Evolutionary conservation across 345 rosid species (phyloP).

Genomic region (Triadica sebifera): DNA sequence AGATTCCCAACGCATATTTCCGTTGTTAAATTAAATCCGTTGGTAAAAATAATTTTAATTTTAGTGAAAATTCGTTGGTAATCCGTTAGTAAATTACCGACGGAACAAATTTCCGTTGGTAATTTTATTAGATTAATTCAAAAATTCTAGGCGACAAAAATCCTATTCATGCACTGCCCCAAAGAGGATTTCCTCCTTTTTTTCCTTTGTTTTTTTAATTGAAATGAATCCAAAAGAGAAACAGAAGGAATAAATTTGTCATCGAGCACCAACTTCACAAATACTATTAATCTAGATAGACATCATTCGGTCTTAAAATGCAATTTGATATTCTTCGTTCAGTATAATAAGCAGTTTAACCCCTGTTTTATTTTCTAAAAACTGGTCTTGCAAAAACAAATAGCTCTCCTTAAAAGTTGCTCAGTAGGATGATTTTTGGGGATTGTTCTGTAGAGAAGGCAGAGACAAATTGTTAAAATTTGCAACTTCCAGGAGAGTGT

Average conservation of each 20-base stretch:
- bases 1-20: no score
- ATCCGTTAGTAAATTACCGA: no score
- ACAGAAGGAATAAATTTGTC: not conserved
- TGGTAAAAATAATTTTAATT: no score
- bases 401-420: not conserved
- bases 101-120: no score
- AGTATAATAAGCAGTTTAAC: slow-evolving; percentile 4
- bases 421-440: slow-evolving; percentile 69
- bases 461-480: not conserved
- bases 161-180: no score
- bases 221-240: no score
- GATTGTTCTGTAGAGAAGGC: slow-evolving; percentile 51
- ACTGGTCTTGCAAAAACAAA: not conserved
- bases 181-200: no score
- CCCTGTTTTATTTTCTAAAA: slow-evolving; percentile 7
- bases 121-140: no score
- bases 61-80: no score
- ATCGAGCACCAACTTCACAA: slow-evolving; percentile 5
- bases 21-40: no score
- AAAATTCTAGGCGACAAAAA: no score
- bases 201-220: no score
- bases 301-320: not conserved
- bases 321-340: not conserved
- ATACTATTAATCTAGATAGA: not conserved
- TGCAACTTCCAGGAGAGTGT: not conserved